Base-by-base conservation (phyloP, 768 basidiomycete genomes). In the Mycena filopes region DNA sequence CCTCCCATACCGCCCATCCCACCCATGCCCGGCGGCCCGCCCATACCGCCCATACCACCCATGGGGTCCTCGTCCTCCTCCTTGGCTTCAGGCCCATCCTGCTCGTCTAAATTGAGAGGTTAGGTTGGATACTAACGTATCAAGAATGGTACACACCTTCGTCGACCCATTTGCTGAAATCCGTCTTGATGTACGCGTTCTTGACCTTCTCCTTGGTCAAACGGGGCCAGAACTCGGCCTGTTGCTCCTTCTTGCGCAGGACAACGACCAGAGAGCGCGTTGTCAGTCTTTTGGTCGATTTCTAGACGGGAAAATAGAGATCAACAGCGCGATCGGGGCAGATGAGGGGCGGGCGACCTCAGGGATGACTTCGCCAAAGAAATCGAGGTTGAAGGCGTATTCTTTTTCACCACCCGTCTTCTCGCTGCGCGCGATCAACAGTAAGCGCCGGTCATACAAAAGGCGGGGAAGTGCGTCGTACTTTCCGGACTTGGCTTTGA, bases 91-190 rank as follows among this genome's bases (percentile, higher is more conserved):
- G 79, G 85, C 54, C 83, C 91, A 42, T 93, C 92, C 80, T 98
- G 97, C 76, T 99, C 96, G 75, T 98, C 97, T 33, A 33, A 33
- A 33, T 5, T 5, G 31, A 6, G 31, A n/a, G n/a, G n/a, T n/a
- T n/a, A n/a, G n/a, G n/a, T n/a, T n/a, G n/a, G n/a, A n/a, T n/a
- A n/a, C n/a, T n/a, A n/a, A n/a, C n/a, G 31, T 5, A 33, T 5
- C 31, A 33, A 12, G 31, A 33, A 33, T n/a, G n/a, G 12, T 33
- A 33, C 31, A 12, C 31, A 33, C 31, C 31, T 81, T 98, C 96
- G 73, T 98, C 96, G 43, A 92, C 91, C 96, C 96, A 98, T 81
- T 93, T 97, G 69, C 83, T 83, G 77, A 98, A 98, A 78, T 98
- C 94, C 47, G 95, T 98, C 86, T 98, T 98, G 78, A 98, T 81